Conservation (phyloP, 495 filamentous ascomycete species). For the Penicillium roqueforti region DNA sequence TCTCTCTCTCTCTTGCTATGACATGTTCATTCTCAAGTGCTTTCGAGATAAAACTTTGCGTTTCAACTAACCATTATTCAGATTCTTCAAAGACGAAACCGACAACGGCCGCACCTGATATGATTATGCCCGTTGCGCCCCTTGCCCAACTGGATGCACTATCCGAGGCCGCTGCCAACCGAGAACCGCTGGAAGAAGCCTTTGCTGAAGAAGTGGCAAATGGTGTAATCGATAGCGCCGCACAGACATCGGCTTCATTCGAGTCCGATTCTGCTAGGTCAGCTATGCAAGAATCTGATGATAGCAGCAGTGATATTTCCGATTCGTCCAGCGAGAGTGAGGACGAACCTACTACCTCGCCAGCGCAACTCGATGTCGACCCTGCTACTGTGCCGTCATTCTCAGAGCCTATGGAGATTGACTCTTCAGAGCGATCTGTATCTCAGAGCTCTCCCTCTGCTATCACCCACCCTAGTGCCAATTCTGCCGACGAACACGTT, state of each 20-base stretch:
- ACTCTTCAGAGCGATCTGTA: not conserved
- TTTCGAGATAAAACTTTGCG: not conserved
- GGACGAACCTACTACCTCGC: slow-evolving; percentile 7
- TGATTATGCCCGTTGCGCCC: not conserved
- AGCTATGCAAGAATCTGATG: slow-evolving; percentile 42
- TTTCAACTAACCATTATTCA: not conserved
- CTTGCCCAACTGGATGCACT: not conserved
- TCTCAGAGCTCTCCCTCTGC: not conserved
- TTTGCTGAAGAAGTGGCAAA: slow-evolving; percentile 2
- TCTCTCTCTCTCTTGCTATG: not conserved
- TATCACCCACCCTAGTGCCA: not conserved
- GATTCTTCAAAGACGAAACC: not conserved
- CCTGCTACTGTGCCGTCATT: not conserved
- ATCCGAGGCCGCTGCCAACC: not conserved
- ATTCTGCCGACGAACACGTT: slow-evolving; percentile 11
- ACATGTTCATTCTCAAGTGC: not conserved
- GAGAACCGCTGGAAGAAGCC: not conserved
- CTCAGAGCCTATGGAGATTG: not conserved
- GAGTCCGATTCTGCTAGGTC: slow-evolving; percentile 34
- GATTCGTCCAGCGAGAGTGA: slow-evolving; percentile 20
- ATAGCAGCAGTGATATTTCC: slow-evolving; percentile 20
- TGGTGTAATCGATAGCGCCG: not conserved
- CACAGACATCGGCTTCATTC: slow-evolving; percentile 11
- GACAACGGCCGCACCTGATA: not conserved
- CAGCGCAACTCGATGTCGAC: not conserved